A percentile compares a stretch with the other conserved stretches of the same genome.
Evolutionary conservation across 306 rosid species (phyloP).

Genomic region (Quercus robur): DNA sequence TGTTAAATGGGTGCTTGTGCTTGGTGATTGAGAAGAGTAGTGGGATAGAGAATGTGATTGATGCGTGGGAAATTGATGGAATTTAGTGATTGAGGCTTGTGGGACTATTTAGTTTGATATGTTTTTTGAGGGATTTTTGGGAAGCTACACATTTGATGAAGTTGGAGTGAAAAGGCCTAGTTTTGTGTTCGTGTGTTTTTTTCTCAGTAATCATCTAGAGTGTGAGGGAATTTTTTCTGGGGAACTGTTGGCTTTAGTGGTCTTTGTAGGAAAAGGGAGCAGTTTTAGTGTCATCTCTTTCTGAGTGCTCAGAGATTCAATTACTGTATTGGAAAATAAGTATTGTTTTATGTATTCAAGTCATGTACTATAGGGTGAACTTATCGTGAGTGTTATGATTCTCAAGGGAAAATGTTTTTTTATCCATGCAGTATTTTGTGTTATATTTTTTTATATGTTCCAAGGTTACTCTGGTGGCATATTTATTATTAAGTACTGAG

Average conservation of each 20-base stretch:
- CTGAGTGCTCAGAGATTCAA: neutral
- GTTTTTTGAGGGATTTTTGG: neutral
- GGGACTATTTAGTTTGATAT: neutral
- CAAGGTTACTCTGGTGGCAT: neutral
- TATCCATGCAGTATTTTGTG: neutral
- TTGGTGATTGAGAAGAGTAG: neutral
- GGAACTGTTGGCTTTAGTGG: neutral
- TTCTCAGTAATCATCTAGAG: neutral
- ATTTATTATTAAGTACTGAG: neutral
- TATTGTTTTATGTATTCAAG: too few relatives aligned
- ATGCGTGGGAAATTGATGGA: neutral
- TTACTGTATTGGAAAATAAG: neutral
- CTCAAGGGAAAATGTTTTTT: neutral
- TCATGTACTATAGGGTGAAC: too few relatives aligned
- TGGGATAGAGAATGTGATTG: too few relatives aligned
- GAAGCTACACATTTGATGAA: neutral
- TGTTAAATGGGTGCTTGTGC: neutral
- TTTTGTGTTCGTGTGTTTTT: neutral
- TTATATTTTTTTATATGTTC: neutral
- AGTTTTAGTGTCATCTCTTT: neutral
- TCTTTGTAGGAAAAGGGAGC: neutral
- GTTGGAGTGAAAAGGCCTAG: neutral
- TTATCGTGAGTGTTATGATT: neutral
- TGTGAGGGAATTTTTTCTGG: neutral
- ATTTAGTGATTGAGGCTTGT: neutral